phyloP scores from a whole-genome alignment of 257 asterid genomes.

The Prunella vulgaris region DNA sequence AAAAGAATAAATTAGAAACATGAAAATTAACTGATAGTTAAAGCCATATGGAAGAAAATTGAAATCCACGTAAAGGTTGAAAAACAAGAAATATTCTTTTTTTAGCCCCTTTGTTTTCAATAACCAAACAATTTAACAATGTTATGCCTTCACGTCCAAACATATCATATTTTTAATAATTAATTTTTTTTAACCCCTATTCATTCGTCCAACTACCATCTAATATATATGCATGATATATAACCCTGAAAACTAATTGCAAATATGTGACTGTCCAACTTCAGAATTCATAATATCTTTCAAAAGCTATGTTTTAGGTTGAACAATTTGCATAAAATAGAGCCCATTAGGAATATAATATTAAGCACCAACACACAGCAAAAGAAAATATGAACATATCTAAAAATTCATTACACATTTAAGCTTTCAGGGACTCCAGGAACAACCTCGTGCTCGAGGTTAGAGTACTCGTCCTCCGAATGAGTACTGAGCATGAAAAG shows the following conservation, averaged over 20 bases:
- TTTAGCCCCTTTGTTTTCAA: neutral
- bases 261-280: neutral
- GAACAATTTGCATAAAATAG: neutral
- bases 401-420: slow-evolving; percentile 45
- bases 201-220: neutral
- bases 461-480: slow-evolving; percentile 96
- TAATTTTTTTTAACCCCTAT: no score
- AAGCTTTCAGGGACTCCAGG: slow-evolving; percentile 98
- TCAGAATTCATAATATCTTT: neutral
- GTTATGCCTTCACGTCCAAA: neutral
- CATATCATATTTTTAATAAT: neutral
- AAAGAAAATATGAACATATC: neutral
- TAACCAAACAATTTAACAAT: neutral
- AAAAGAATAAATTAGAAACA: slow-evolving; percentile 38
- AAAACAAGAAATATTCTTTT: neutral
- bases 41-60: neutral
- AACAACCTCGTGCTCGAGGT: slow-evolving; percentile 98
- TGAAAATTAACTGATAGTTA: neutral
- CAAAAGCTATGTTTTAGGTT: neutral
- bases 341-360: neutral
- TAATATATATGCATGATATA: neutral
- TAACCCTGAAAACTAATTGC: neutral
- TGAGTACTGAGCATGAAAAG: neutral
- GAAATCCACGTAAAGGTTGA: neutral
- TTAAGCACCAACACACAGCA: neutral